Evolutionary conservation across 306 rosid species (phyloP), one percentile per base, ranked within the genome.

Genomic region (Castanopsis chinensis): DNA sequence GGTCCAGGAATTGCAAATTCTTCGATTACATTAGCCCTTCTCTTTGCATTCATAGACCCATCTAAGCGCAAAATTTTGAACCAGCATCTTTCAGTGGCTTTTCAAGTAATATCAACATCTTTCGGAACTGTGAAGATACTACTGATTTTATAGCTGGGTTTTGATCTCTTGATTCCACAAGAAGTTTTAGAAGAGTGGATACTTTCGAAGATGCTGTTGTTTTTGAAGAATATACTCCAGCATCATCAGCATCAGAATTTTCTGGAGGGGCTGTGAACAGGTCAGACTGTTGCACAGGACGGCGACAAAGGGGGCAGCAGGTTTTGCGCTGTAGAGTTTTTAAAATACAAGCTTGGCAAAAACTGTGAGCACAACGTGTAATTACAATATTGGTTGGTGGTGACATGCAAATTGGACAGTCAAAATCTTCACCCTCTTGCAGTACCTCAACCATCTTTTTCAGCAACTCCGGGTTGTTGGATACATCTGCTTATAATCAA

Each of bases 291-390:
- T 79, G 33, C 56, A 92, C 85, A 64, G 90, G 59, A 5, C 52
- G 69, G n/a, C 98, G 97, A 57, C 97, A 94, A 69, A 94, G 89
- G 53, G 98, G 98, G 82, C 98, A 94, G 49, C 86, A 19, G 30
- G 88, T 68, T 54, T 84, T 86, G 70, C 76, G 83, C 52, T 78
- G 78, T 33, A 92, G 81, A 67, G 88, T 71, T 83, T 79, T 94
- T 74, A 92, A 56, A 78, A 91, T 93, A 80, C 98, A 93, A 18
- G 69, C 81, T 33, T 75, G 93, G 80, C 97, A 93, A 81, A 86
- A 94, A 33, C 90, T 85, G 75, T 94, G 98, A 70, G 91, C 92
- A 81, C 98, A 94, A 3, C 87, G 35, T 55, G 97, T 94, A 68
- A 94, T 92, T 20, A 92, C 87, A 58, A 85, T 77, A 68, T 90